These are phyloP conservation scores for Narthecium ossifragum DNA, from an alignment of 106 monocot genomes.

Conservation along the genomic window DNA sequence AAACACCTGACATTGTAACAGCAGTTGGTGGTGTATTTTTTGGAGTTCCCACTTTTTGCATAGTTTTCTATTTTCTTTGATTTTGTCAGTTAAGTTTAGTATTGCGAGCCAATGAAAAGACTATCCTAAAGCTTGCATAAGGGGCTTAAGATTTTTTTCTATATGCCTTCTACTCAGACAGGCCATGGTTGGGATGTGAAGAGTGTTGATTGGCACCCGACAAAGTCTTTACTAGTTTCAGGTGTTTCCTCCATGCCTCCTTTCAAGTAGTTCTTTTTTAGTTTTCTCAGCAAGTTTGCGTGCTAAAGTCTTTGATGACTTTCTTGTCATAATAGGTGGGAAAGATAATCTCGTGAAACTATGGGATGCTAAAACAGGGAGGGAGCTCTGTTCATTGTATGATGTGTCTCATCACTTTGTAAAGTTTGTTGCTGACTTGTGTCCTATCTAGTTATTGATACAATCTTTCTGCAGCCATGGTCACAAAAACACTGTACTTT, in stretches of 20 bases:
- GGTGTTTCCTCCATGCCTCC: conserved; percentile 26
- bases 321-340: conserved; percentile 51
- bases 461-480: conserved; percentile 68
- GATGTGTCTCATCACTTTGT: conserved; percentile 4
- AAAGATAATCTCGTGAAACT: conserved; percentile 98
- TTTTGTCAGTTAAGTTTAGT: no score
- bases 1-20: no score
- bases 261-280: not conserved
- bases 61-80: no score
- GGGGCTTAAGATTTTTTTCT: conserved; percentile 28
- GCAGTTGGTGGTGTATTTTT: no score
- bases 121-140: no score
- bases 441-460: conserved; percentile 9
- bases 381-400: conserved; percentile 88
- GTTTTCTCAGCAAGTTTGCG: not conserved
- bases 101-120: no score
- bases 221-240: conserved; percentile 90
- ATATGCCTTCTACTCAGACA: conserved; percentile 62
- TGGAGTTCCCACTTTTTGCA: no score
- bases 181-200: conserved; percentile 99
- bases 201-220: conserved; percentile 97
- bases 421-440: no score
- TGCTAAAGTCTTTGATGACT: not conserved
- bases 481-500: conserved; percentile 95
- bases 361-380: conserved; percentile 96